These are phyloP conservation scores for Candida sp. DNA, from an alignment of 1,139 yeast genomes.

Conservation along the genomic window DNA sequence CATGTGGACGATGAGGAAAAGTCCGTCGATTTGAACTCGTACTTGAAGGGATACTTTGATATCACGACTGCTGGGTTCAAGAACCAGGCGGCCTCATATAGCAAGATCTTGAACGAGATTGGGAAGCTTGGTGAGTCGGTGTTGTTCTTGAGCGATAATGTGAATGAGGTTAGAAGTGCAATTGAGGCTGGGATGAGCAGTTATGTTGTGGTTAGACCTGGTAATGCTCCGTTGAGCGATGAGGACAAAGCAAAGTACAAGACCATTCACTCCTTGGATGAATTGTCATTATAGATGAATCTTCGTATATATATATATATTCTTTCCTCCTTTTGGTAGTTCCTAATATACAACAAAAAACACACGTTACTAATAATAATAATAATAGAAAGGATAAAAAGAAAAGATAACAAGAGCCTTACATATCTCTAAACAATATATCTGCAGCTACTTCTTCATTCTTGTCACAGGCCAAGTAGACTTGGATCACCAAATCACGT, in stretches of 20 bases:
- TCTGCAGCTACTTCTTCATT: conserved; percentile 98
- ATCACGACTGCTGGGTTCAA: conserved; percentile 86
- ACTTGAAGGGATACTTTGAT: conserved; percentile 76
- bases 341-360: background rate
- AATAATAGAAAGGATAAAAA: background rate
- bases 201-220: conserved; percentile 70
- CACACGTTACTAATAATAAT: background rate
- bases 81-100: conserved; percentile 59
- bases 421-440: conserved; percentile 68
- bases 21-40: conserved; percentile 53
- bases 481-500: conserved; percentile 85
- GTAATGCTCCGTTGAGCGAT: conserved; percentile 61
- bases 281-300: conserved; percentile 13
- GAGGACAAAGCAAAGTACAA: conserved; percentile 26
- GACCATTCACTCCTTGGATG: conserved; percentile 22
- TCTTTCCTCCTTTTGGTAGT: background rate
- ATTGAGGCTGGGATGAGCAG: conserved; percentile 63
- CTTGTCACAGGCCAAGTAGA: conserved; percentile 97
- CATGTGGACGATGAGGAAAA: conserved; percentile 49
- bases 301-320: background rate
- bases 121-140: conserved; percentile 35
- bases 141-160: conserved; percentile 79
- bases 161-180: conserved; percentile 75
- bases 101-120: conserved; percentile 55
- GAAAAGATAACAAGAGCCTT: background rate